Base-by-base conservation (phyloP, 1,284 basidiomycete species). In the Ceratobasidium sp. region DNA sequence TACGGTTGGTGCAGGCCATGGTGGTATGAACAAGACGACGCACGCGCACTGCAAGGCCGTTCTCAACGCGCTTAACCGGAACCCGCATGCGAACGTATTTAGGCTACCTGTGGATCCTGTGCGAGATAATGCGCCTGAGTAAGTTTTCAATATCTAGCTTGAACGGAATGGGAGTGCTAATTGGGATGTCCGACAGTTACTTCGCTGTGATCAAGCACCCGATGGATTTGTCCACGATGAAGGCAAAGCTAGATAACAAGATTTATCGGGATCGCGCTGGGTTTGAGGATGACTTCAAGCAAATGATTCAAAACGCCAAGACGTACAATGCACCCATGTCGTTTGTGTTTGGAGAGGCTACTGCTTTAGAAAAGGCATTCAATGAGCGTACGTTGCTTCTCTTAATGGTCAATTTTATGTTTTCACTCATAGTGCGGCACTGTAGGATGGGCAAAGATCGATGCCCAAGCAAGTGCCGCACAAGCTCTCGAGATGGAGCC, bases 141-240 rank as follows among this genome's bases (percentile, higher is more conserved):
- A 79, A 67, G 87, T 84, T 38, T 44, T 54, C 26, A 44, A 28
- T 16, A 5, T 38, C 14, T n/a, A n/a, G 11, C 23, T 58, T 2
- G 13, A 26, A 38, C 50, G 57, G 41, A 26, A 21, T 18, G 26
- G 35, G 35, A 11, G 11, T 35, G 32, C 74, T 73, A 50, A 74
- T 71, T 57, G 35, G 35, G 4, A 5, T 30, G 46, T 55, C 74
- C 72, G 28, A 71, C 30, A 95, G 94, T 76, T 98, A 98, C 81
- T 95, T 95, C 78, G 89, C 93, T 66, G 83, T 97, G 73, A 93
- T 99, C 82, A 93, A 93, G 80, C 85, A 91, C 16, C 97, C 98
- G 0, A 98, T 99, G 94, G 97, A 99, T 80, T 84, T 99, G 14
- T 90, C 90, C 61, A 96, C 95, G 0, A 93, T 98, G 83, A 85